phyloP scores from a whole-genome alignment of 805 yeast species.

The Cyberlindnera nakhonratchasimensis region DNA sequence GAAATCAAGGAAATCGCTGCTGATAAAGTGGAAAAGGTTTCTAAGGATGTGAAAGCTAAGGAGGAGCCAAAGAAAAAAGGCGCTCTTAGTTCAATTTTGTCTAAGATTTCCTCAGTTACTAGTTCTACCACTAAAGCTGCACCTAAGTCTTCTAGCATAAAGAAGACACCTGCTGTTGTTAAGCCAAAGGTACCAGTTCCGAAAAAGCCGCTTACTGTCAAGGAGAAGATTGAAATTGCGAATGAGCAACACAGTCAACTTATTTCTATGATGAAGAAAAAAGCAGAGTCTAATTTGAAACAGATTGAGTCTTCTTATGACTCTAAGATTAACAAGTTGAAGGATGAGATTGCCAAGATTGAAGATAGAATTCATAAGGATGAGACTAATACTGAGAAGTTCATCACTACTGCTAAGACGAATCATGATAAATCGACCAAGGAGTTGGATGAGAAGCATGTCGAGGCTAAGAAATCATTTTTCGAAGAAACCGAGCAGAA shows the following conservation, averaged over 20 bases:
- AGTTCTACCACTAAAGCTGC: conserved; percentile 4
- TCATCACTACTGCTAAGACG: conserved; percentile 17
- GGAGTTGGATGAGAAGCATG: conserved; percentile 24
- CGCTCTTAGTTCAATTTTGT: conserved; percentile 5
- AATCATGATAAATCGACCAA: conserved; percentile 18
- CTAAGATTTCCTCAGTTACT: conserved; percentile 8
- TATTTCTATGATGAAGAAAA: conserved; percentile 16
- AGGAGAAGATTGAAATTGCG: conserved; percentile 22
- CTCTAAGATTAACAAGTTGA: conserved; percentile 21
- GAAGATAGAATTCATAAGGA: conserved; percentile 20
- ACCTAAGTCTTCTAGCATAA: conserved; percentile 3
- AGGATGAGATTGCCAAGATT: conserved; percentile 21
- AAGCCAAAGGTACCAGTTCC: conserved; percentile 11
- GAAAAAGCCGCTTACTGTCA: conserved; percentile 19
- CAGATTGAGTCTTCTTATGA: conserved; percentile 22
- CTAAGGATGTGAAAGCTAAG: too few species aligned
- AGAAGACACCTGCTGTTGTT: conserved; percentile 11
- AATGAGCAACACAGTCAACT: conserved; percentile 19
- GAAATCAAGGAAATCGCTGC: not conserved
- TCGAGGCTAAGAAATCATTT: conserved; percentile 19
- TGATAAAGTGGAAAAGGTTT: conserved; percentile 1
- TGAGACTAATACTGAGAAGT: conserved; percentile 13
- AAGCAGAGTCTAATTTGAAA: conserved; percentile 18
- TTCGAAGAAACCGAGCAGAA: conserved; percentile 25
- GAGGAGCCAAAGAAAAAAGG: conserved; percentile 13